These are phyloP conservation scores for Exophiala sideris DNA, from an alignment of 2,329 filamentous ascomycete genomes.

Conservation along the genomic window DNA sequence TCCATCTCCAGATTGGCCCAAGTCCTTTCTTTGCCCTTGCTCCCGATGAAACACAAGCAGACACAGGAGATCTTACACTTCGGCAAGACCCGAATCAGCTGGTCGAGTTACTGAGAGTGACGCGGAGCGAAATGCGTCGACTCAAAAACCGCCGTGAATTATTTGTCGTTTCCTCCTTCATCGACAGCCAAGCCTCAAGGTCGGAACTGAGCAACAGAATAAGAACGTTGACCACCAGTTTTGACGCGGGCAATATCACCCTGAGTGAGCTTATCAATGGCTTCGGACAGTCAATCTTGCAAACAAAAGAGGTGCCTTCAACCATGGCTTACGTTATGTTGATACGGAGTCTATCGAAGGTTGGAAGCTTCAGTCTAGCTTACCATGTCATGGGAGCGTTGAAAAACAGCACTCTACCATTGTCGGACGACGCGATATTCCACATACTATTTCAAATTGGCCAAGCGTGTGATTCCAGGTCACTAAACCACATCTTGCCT, in stretches of 20 bases:
- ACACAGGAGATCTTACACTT: constrained; percentile 2
- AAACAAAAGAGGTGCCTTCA: constrained; percentile 16
- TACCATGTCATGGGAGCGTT: constrained; percentile 21
- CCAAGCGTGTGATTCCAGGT: constrained; percentile 14
- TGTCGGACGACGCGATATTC: constrained; percentile 18
- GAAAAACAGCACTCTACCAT: constrained; percentile 18
- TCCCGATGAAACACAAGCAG: constrained; percentile 7
- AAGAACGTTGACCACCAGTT: constrained; percentile 13
- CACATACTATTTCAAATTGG: constrained; percentile 19
- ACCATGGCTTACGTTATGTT: constrained; percentile 17
- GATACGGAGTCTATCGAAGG: constrained; percentile 15
- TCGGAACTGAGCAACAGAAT: constrained; percentile 11
- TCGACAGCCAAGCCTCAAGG: constrained; percentile 11
- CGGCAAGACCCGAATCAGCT: constrained; percentile 13
- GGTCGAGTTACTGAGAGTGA: constrained; percentile 14
- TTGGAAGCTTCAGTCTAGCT: constrained; percentile 12
- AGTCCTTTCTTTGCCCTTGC: constrained; percentile 15
- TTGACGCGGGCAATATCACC: constrained; percentile 12
- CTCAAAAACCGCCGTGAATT: constrained; percentile 9
- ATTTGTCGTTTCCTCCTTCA: constrained; percentile 7
- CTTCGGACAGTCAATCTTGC: constrained; percentile 19
- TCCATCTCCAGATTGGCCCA: constrained; percentile 20
- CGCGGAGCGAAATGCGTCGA: constrained; percentile 14
- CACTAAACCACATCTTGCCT: constrained; percentile 18
- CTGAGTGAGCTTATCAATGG: constrained; percentile 15